Evolutionary conservation across 495 filamentous ascomycete genomes (phyloP), one percentile per base, ranked within the genome.

Genomic region (Amorphotheca resinae): DNA sequence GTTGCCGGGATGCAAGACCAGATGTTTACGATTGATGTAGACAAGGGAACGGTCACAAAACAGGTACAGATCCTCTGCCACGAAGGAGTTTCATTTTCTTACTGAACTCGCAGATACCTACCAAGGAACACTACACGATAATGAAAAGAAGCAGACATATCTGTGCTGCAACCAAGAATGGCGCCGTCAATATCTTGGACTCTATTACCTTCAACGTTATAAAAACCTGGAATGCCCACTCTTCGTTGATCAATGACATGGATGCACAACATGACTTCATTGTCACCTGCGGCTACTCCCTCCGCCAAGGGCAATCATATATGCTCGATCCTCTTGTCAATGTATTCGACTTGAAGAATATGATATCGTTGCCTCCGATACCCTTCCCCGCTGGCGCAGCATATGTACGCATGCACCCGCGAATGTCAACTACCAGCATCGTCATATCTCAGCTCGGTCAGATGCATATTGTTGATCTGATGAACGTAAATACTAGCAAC

Each of bases 361-460:
- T 94, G 59, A 65, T 72, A 15, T 80, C 86, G 7, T 70, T 95
- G 50, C 79, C 85, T 9, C 91, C 91, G 2, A 84, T 96, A 43
- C 82, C 91, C 0, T 96, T 96, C 55, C 86, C 87, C 38, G 79
- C 84, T 7, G 84, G 87, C 1, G 88, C 89, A 6, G 88, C 89
- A 16, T 88, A 84, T 64, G 87, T 94, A 9, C 77, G 91, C 28
- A 84, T 96, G 78, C 93, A 99, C 59, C 93, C 93, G 7, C 80
- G 83, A 41, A 80, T 96, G 68, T 81, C 85, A 25, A 94, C 91
- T 2, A 95, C 91, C 0, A 84, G 80, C 55, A 84, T 96, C 50
- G 82, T 96, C 42, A 79, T 82, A 15, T 93, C 89, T 1, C 84
- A 88, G 56, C 80, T 73, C 32, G 91, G 93, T 0, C 87, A 94